Base-by-base conservation (phyloP, 495 filamentous ascomycete genomes). In the Cercophora scortea region DNA sequence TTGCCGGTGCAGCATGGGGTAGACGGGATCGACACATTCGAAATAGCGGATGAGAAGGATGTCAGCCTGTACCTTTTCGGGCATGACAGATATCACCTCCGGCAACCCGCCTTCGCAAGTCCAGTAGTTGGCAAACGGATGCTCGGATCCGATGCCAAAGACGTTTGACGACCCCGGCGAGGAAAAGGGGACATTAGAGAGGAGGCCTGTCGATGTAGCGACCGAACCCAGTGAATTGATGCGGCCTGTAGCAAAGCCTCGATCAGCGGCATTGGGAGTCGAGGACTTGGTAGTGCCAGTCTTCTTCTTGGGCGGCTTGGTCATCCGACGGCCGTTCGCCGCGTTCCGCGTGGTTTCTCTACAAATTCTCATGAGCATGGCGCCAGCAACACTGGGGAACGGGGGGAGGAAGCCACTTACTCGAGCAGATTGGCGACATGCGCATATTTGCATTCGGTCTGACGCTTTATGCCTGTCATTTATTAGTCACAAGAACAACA, bases 101-200 rank as follows among this genome's bases (percentile, higher is more conserved):
- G 82, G 72, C 17, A 89, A 66, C 1, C 85, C 85, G 19, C 85
- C 85, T 45, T 80, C 74, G 57, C 80, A 84, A 7, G 85, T 88
- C 85, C 85, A 89, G 64, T 89, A 89, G 62, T 89, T 89, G 56
- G 81, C 79, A 57, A 85, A 87, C 3, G 81, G 80, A 49, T 87
- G 81, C 64, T 83, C 81, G 6, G 76, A 75, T 15, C 79, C 78
- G 47, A 82, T 74, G n/a, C 82, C 85, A 63, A 87, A 89, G 39
- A 87, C 81, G 49, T 83, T 85, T 41, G 79, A 82, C 13, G 79
- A 77, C 32, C 79, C 76, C 0, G 79, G 77, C 18, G 77, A 68
- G 1, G 84, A 82, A 57, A 81, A 80, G 15, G 85, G 83, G 6
- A 87, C 74, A 62, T 88, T 80, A 47, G 82, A 85, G 18, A 88